Evolutionary conservation across 2,329 filamentous ascomycete genomes (phyloP).

Genomic region (Peltaster fructicola): DNA sequence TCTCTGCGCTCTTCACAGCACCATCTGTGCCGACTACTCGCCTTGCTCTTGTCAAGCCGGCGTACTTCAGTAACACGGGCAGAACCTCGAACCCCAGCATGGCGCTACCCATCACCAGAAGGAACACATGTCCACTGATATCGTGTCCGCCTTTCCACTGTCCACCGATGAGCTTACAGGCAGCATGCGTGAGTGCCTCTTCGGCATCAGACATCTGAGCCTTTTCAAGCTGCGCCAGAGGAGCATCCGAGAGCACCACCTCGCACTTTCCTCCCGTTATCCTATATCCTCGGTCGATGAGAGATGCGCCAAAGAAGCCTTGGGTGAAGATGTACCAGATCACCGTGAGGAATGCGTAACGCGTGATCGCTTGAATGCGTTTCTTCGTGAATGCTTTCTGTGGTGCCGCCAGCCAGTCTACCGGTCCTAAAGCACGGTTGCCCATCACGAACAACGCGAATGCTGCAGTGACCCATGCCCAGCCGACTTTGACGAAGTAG

Average conservation of each 20-base stretch:
- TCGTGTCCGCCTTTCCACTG: conserved; percentile 88
- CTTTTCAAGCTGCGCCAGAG: conserved; percentile 18
- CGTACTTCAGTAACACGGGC: conserved; percentile 34
- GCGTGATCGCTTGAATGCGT: conserved; percentile 40
- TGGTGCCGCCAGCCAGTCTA: conserved; percentile 10
- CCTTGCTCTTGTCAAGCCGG: conserved; percentile 41
- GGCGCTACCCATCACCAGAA: conserved; percentile 68
- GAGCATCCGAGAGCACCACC: conserved; percentile 23
- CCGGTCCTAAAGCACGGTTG: conserved; percentile 41
- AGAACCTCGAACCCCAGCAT: conserved; percentile 71
- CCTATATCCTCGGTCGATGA: conserved; percentile 82
- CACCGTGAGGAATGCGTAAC: conserved; percentile 55
- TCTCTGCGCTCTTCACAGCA: conserved; percentile 32
- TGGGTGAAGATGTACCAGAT: conserved; percentile 83
- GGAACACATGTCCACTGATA: conserved; percentile 86
- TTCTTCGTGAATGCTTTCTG: conserved; percentile 24
- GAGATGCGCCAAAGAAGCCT: conserved; percentile 84
- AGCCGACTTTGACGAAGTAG: conserved; percentile 87
- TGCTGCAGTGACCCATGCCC: conserved; percentile 72
- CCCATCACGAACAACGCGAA: conserved; percentile 53
- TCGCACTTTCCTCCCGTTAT: conserved; percentile 76
- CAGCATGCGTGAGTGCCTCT: conserved; percentile 50
- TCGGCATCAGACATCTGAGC: conserved; percentile 25
- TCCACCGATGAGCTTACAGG: conserved; percentile 70
- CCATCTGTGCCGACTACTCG: conserved; percentile 50